A percentile compares a stretch with the other conserved stretches of the same genome.
phyloP scores from a whole-genome alignment of 2,329 filamentous ascomycete genomes.

The Scytalidium sp. region DNA sequence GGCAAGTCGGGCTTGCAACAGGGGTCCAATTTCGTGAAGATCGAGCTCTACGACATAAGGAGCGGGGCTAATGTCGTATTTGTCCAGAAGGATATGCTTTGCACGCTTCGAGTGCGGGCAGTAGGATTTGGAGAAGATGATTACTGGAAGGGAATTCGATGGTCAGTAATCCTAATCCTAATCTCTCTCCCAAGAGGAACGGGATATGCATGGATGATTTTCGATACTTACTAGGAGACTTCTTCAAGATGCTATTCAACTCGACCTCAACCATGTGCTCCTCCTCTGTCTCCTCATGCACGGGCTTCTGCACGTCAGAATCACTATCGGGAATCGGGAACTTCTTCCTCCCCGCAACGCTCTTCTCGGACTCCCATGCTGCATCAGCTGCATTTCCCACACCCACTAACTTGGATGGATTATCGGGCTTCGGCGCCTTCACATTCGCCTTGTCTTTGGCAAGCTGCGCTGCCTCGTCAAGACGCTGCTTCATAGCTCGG shows the following conservation, averaged over 20 bases:
- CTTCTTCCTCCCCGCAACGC: constrained; percentile 52
- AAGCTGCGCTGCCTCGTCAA: constrained; percentile 66
- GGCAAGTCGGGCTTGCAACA: constrained; percentile 69
- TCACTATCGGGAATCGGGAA: constrained; percentile 28
- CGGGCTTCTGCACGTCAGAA: constrained; percentile 22
- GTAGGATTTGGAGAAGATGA: constrained; percentile 95
- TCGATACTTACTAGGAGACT: constrained; percentile 67
- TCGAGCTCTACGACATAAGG: constrained; percentile 93
- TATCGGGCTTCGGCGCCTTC: constrained; percentile 60
- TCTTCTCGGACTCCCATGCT: constrained; percentile 23
- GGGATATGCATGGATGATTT: no score
- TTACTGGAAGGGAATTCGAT: constrained; percentile 64
- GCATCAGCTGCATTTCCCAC: constrained; percentile 29
- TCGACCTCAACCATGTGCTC: constrained; percentile 66
- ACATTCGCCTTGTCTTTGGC: constrained; percentile 67
- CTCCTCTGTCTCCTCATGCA: constrained; percentile 49
- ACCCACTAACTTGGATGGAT: constrained; percentile 53
- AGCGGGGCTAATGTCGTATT: constrained; percentile 77
- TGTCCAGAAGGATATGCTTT: constrained; percentile 79
- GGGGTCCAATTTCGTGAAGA: constrained; percentile 67
- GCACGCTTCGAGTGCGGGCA: constrained; percentile 84
- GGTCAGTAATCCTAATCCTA: not conserved
- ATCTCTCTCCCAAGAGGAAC: not conserved
- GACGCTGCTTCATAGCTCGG: constrained; percentile 55
- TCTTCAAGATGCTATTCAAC: constrained; percentile 77